Evolutionary conservation across 2,329 filamentous ascomycete genomes (phyloP).

Genomic region (Claviceps capensis): DNA sequence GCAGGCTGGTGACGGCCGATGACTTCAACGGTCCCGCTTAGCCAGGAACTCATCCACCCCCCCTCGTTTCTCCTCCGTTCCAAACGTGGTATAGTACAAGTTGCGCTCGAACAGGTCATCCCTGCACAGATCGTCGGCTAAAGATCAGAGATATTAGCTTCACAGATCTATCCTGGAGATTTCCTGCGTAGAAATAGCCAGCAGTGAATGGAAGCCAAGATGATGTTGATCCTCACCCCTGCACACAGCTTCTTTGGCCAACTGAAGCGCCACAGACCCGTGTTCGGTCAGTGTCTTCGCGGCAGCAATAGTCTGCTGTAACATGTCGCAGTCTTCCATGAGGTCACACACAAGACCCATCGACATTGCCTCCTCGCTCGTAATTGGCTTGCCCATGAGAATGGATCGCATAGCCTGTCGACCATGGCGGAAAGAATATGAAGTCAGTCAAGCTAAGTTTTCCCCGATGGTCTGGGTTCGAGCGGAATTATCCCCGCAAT

Average conservation of each 20-base stretch:
- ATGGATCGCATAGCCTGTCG: slow-evolving; percentile 18
- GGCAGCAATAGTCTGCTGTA: slow-evolving; percentile 13
- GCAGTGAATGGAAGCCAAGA: not conserved
- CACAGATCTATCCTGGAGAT: not conserved
- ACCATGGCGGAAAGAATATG: not conserved
- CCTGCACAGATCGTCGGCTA: slow-evolving; percentile 14
- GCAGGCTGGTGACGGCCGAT: not conserved
- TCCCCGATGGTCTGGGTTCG: not conserved
- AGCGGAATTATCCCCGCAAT: not conserved
- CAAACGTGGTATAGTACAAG: slow-evolving; percentile 23
- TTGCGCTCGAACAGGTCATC: slow-evolving; percentile 21
- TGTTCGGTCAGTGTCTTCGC: slow-evolving; percentile 12
- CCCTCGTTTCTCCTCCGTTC: slow-evolving; percentile 16
- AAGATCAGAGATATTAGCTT: slow-evolving; percentile 2
- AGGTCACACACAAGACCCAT: slow-evolving; percentile 15
- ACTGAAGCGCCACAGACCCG: slow-evolving; percentile 13
- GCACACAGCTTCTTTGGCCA: slow-evolving; percentile 18
- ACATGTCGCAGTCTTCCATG: slow-evolving; percentile 13
- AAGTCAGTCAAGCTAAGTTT: not conserved
- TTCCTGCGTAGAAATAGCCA: not conserved
- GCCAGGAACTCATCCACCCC: slow-evolving; percentile 17
- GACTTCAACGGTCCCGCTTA: slow-evolving; percentile 6
- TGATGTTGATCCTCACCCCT: slow-evolving; percentile 10
- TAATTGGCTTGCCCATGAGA: slow-evolving; percentile 15
- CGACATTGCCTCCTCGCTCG: slow-evolving; percentile 13